Percentiles rank a stretch among this genome's conserved stretches.
phyloP scores from a whole-genome alignment of 805 yeast genomes.

The Candida chilensis region DNA sequence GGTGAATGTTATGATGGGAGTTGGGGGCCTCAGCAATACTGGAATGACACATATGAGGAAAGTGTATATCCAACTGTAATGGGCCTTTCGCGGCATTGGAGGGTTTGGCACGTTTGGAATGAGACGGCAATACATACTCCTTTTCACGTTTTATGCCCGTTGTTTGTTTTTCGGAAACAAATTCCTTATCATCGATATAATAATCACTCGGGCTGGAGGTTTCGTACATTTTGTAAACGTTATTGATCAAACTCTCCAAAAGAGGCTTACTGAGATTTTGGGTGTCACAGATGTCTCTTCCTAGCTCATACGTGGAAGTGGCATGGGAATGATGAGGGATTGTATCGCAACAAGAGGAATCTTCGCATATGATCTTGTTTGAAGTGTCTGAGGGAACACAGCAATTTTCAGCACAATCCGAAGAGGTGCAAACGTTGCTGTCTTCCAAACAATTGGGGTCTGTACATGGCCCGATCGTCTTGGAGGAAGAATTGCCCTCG shows the following conservation, averaged over 20 bases:
- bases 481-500: no score
- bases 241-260: constrained; percentile 27
- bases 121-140: constrained; percentile 3
- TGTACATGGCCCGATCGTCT: no score
- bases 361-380: background rate
- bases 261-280: constrained; percentile 20
- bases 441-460: background rate
- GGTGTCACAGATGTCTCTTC: constrained; percentile 13
- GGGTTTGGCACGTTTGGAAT: constrained; percentile 3
- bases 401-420: background rate
- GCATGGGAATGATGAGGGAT: background rate
- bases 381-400: background rate
- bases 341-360: background rate
- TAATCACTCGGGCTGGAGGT: constrained; percentile 5
- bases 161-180: no score
- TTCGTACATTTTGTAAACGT: constrained; percentile 19
- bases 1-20: constrained; percentile 16
- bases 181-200: constrained; percentile 3
- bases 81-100: constrained; percentile 2
- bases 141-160: constrained; percentile 4
- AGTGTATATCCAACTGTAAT: constrained; percentile 15
- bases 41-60: constrained; percentile 29
- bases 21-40: background rate
- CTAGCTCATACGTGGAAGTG: background rate
- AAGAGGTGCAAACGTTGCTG: background rate